These are phyloP conservation scores for Colletotrichum scovillei DNA, from an alignment of 2,329 filamentous ascomycete species.

Conservation along the genomic window DNA sequence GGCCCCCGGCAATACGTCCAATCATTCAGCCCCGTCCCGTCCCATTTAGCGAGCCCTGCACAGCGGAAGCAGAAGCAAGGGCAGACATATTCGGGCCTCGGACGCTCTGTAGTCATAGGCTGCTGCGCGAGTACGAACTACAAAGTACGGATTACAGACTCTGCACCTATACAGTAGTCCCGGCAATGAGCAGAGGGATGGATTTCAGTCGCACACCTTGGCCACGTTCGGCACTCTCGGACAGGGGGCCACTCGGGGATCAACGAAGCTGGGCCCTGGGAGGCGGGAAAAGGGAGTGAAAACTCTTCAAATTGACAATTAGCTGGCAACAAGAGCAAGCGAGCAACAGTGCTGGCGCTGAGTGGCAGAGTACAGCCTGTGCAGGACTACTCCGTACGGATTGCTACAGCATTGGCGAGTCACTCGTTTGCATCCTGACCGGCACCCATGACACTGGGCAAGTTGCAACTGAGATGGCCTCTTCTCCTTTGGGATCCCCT, in stretches of 20 bases:
- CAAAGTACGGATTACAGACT: background rate
- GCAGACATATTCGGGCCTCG: background rate
- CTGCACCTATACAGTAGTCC: background rate
- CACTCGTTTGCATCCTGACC: background rate
- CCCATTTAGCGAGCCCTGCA: slow-evolving; percentile 1
- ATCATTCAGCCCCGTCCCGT: background rate
- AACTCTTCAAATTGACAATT: background rate
- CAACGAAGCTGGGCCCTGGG: background rate
- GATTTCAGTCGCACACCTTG: background rate
- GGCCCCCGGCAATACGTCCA: background rate
- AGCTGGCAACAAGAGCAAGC: background rate
- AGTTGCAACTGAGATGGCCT: background rate
- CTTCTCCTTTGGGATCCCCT: slow-evolving; percentile 17
- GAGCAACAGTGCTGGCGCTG: background rate
- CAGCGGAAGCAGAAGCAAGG: background rate
- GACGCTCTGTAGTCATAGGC: background rate
- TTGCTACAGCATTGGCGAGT: background rate
- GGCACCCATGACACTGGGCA: slow-evolving; percentile 13
- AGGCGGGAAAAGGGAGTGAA: background rate
- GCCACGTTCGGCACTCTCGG: slow-evolving; percentile 10
- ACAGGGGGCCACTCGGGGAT: slow-evolving; percentile 2
- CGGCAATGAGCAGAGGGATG: slow-evolving; percentile 7
- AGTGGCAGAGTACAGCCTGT: background rate
- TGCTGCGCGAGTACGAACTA: background rate
- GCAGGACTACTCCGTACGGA: background rate